Evolutionary conservation across 176 grass and related monocot species (phyloP), one percentile per base, ranked within the genome.

Genomic region (Aegilops tauschii): DNA sequence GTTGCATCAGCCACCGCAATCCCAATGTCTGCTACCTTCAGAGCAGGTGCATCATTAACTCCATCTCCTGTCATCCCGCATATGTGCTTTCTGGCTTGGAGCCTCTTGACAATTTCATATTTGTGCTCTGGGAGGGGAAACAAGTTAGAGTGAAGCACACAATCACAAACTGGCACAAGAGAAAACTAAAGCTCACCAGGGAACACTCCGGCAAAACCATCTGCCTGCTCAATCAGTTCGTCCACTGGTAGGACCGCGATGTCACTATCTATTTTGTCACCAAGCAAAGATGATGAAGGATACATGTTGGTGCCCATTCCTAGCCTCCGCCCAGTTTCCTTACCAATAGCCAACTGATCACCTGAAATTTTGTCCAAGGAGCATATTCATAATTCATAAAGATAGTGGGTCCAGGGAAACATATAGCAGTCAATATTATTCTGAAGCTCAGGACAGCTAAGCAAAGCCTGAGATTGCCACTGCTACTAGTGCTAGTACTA

Each of bases 261-360:
- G 45, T 92, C 83, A 67, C 90, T 87, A 88, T 85, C 86, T 70
- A 86, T 83, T 65, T 79, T 92, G 34, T 52, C 79, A 74, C 86
- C 87, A 58, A 92, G 49, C 58, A 92, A 92, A 76, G 90, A 92
- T 27, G 90, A 91, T 32, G 90, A 91, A 7, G 90, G 90, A 54
- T 91, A 91, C 90, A 91, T 91, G 90, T 91, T 91, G 50, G 83
- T 89, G 32, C 90, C 90, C 90, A 92, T 92, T 74, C 87, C 90
- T 49, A 92, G 67, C 61, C 90, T 92, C 79, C 90, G 83, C 12
- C 87, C 90, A 73, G 87, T 92, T 71, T 92, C 90, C 80, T 92
- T 92, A 83, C 83, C 90, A 75, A 92, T 92, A 78, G 90, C 90
- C 87, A 92, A 83, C 30, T 92, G 90, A 83, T 92, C 90, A 92